Base-by-base conservation (phyloP, 2,329 filamentous ascomycete genomes). In the Colletotrichum noveboracense region DNA sequence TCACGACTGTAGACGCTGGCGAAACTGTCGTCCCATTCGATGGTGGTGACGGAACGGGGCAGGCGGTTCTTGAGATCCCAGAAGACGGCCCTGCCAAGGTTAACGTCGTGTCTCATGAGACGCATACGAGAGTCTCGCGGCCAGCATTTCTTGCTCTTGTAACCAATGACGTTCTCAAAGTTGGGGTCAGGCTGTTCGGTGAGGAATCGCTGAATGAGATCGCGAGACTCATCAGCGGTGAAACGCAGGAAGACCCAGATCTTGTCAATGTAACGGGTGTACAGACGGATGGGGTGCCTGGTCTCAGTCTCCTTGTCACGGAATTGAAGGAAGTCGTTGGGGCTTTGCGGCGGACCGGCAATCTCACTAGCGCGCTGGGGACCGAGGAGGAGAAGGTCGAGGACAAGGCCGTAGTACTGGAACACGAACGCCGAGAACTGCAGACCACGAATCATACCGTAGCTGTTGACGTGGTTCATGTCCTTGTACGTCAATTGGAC, bases 91-190 rank as follows among this genome's bases (percentile, higher is more conserved):
- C 97, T 94, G 56, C 97, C 97, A 56, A 99, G 92, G 80, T 99
- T 98, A 79, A 99, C 97, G 86, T 99, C 97, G 85, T 99, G 97
- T 77, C 97, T 93, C 97, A 99, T 99, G 80, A 99, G 87, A 61
- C 97, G 94, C 97, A 99, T 99, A 66, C 97, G 93, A 28, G 96
- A 98, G 83, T 99, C 97, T 80, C 97, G 93, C 56, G 97, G 97
- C 97, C 97, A 99, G 86, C 97, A 99, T 84, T 98, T 99, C 89
- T 99, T 99, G 86, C 98, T 99, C 88, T 95, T 96, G 86, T 98
- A 99, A 1, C 97, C 97, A 80, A 99, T 98, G 56, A 99, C 97
- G 78, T 99, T 99, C 84, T 99, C 97, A 79, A 99, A 99, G 83
- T 99, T 99, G 3, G 97, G 97, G 84, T 99, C 97, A 0, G 97